These are phyloP conservation scores for Xanthoparmelia taractica DNA, from an alignment of 495 filamentous ascomycete genomes.

Conservation along the genomic window DNA sequence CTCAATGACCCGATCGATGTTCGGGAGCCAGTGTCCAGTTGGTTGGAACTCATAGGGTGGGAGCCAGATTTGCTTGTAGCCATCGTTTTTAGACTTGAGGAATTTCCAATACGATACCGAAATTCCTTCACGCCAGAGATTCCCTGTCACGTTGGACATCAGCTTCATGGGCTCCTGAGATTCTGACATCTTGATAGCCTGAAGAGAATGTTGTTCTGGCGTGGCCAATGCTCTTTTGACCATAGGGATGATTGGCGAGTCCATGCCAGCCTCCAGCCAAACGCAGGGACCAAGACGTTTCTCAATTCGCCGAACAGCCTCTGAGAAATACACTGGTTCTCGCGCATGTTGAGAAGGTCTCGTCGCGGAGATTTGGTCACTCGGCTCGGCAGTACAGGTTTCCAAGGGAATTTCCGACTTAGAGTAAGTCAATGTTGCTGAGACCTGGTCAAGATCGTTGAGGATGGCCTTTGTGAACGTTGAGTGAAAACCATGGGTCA, in stretches of 20 bases:
- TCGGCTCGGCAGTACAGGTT: slow-evolving; percentile 23
- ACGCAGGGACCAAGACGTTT: slow-evolving; percentile 31
- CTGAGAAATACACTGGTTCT: slow-evolving; percentile 44
- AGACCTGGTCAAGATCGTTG: slow-evolving; percentile 25
- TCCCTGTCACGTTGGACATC: slow-evolving; percentile 37
- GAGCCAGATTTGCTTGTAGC: slow-evolving; percentile 35
- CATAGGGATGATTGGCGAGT: slow-evolving; percentile 42
- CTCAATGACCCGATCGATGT: slow-evolving; percentile 13
- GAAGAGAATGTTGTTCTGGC: slow-evolving; percentile 15
- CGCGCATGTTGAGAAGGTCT: slow-evolving; percentile 40
- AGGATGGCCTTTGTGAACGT: slow-evolving; percentile 34
- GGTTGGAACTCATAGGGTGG: slow-evolving; percentile 51
- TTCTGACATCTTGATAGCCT: slow-evolving; percentile 33
- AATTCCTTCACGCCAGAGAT: slow-evolving; percentile 42
- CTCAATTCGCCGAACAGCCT: slow-evolving; percentile 40
- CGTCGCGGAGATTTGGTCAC: not conserved
- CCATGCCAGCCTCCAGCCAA: slow-evolving; percentile 48
- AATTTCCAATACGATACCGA: slow-evolving; percentile 42
- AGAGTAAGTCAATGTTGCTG: slow-evolving; percentile 24
- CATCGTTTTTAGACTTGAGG: slow-evolving; percentile 32
- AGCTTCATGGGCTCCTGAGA: slow-evolving; percentile 34
- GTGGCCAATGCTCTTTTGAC: slow-evolving; percentile 30
- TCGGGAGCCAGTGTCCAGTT: slow-evolving; percentile 34
- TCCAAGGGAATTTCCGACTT: slow-evolving; percentile 32
- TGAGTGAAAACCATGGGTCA: slow-evolving; percentile 43